Conservation (phyloP, 192 early-diverging fungal species). For the Anaeromyces robustus region DNA sequence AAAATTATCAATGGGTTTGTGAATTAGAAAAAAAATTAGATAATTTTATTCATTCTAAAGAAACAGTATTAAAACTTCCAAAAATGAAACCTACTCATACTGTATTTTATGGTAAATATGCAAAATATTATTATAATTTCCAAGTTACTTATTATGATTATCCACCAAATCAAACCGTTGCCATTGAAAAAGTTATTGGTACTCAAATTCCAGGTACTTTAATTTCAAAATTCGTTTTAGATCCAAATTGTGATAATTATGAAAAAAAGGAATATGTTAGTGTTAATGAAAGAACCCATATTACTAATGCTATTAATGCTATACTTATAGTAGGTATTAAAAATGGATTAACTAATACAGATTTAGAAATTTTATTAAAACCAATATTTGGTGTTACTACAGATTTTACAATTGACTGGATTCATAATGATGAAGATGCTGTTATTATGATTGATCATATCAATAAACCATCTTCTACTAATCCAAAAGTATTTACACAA, state of each 20-base stretch:
- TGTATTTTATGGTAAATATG: conserved; percentile 47
- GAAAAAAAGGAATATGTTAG: neutral
- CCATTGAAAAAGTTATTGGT: neutral
- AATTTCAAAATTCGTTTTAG: neutral
- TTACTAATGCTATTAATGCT: conserved; percentile 38
- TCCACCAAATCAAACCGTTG: conserved; percentile 11
- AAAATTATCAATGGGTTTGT: neutral
- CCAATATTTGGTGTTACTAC: conserved; percentile 23
- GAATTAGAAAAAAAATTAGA: neutral
- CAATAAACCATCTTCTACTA: neutral
- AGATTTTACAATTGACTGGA: conserved; percentile 23
- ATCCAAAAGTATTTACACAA: neutral
- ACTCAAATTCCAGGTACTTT: neutral
- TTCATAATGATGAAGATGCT: conserved; percentile 29
- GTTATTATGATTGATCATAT: conserved; percentile 9
- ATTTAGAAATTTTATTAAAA: conserved; percentile 26
- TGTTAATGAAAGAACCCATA: conserved; percentile 17
- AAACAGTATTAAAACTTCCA: conserved; percentile 53
- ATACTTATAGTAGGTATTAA: conserved; percentile 30
- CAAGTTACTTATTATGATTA: conserved; percentile 17
- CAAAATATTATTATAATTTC: conserved; percentile 21
- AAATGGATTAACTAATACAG: conserved; percentile 26
- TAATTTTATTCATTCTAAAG: conserved; percentile 27
- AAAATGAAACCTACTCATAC: conserved; percentile 24
- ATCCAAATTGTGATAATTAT: conserved; percentile 1